phyloP scores from a whole-genome alignment of 495 filamentous ascomycete genomes.

The Astrothelium macrocarpum region DNA sequence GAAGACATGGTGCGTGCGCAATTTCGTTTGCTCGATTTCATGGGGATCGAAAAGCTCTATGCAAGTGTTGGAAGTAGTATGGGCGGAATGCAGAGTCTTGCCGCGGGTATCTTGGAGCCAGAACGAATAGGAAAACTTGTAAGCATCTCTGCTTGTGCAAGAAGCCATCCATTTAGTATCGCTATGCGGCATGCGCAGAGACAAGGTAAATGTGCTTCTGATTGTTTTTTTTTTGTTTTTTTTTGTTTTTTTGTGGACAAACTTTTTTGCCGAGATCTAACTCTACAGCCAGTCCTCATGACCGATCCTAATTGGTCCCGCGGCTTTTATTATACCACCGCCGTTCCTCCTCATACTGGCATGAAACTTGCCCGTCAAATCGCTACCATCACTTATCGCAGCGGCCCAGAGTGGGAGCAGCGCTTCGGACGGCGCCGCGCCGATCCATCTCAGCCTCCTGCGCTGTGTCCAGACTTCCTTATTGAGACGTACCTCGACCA shows the following conservation, averaged over 20 bases:
- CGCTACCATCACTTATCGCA: conserved; percentile 93
- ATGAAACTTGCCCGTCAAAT: conserved; percentile 99
- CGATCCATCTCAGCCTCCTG: conserved; percentile 75
- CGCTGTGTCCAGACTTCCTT: conserved; percentile 90
- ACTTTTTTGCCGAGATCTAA: too few relatives aligned
- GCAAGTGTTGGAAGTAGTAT: conserved; percentile 94
- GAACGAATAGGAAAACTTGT: conserved; percentile 71
- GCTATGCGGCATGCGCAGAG: conserved; percentile 98
- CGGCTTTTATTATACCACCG: conserved; percentile 94
- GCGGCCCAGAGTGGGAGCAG: conserved; percentile 95
- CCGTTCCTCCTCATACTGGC: conserved; percentile 81
- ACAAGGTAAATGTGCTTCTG: conserved; percentile 39
- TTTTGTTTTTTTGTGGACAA: too few relatives aligned
- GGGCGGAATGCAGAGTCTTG: conserved; percentile 96
- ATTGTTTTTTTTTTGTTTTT: neutral
- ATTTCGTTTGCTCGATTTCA: conserved; percentile 73
- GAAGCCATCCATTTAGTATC: conserved; percentile 96
- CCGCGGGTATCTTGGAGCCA: conserved; percentile 79
- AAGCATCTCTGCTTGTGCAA: conserved; percentile 85
- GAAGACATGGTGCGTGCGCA: conserved; percentile 97
- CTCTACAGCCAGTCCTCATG: conserved; percentile 61
- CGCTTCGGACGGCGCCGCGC: conserved; percentile 84
- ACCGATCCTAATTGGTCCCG: conserved; percentile 96
- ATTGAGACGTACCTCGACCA: conserved; percentile 99
- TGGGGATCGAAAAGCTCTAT: conserved; percentile 73